Percentiles rank a stretch among this genome's conserved stretches.
These are phyloP conservation scores for Ilyonectria sp. DNA, from an alignment of 2,329 filamentous ascomycete species.

Conservation along the genomic window DNA sequence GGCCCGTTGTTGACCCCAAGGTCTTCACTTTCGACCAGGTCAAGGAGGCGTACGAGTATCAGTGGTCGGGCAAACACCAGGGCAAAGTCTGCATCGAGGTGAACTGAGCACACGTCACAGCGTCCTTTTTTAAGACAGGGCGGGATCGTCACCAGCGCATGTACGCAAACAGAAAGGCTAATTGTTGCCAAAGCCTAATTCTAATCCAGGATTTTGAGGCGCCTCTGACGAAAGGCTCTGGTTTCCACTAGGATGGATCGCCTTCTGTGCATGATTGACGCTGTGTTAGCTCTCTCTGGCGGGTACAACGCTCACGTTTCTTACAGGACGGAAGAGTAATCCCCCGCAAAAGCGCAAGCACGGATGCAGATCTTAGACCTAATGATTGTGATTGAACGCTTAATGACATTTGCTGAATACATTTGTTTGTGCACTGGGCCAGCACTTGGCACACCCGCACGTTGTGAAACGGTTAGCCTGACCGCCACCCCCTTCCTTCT, in stretches of 20 bases:
- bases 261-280: not conserved
- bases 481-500: conserved; percentile 6
- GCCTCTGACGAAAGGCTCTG: not conserved
- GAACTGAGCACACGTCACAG: conserved; percentile 37
- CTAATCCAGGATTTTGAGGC: not conserved
- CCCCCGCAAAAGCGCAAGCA: conserved; percentile 13
- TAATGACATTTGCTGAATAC: conserved; percentile 30
- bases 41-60: conserved; percentile 61
- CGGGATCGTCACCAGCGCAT: not conserved
- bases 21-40: conserved; percentile 61
- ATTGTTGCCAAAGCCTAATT: not conserved
- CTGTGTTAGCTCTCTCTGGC: not conserved
- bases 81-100: conserved; percentile 57
- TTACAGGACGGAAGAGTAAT: conserved; percentile 24
- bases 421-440: conserved; percentile 2
- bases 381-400: not conserved
- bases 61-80: conserved; percentile 56
- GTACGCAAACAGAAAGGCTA: not conserved
- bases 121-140: conserved; percentile 1
- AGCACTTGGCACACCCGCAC: conserved; percentile 6
- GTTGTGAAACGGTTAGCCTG: conserved; percentile 14
- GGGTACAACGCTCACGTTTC: conserved; percentile 1
- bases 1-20: conserved; percentile 64
- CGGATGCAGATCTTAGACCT: not conserved
- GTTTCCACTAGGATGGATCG: not conserved